Evolutionary conservation across 345 rosid genomes (phyloP), one percentile per base, ranked within the genome.

Genomic region (Pugionium dolabratum): DNA sequence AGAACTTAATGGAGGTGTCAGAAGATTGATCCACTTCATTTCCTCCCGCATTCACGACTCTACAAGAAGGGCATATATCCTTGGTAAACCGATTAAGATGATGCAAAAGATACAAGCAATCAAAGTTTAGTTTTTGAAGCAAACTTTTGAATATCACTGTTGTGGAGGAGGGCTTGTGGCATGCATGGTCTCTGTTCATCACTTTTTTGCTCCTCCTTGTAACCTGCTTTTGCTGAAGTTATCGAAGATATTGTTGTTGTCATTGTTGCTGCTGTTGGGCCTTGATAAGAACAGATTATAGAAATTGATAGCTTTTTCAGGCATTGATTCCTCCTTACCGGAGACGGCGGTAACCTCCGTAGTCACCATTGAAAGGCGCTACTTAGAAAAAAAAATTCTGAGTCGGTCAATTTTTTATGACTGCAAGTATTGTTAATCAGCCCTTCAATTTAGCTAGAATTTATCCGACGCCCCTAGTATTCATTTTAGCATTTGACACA

Each of bases 341-440:
- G 59, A 41, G 54, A 64, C 70, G 70, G 53, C 45, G 75, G 62
- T 33, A 49, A 40, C 64, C 58, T 71, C 75, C 65, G 52, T 64
- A n/a, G 64, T 40, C 63, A 7, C 9, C 70, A 47, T 25, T 26
- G 9, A 41, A 59, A 30, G 25, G 5, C 52, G 25, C 42, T 52
- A 9, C 33, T 67, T 47, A 18, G 18, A 18, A 18, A 18, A 18
- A 18, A 18, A 2, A 34, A 11, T 45, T 53, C 61, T 26, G 27
- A 7, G 36, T 9, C 11, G 4, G 37, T 6, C 18, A 6, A 30
- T 46, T 46, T 34, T 26, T 25, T 43, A 26, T 34, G 54, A 46
- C 33, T 46, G 7, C 8, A 9, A 10, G 43, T 59, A 7, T 59
- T 44, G n/a, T n/a, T 6, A 3, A 3, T 29, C 6, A 42, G n/a